These are phyloP conservation scores for Sechiopsis laciniata DNA, from an alignment of 306 rosid species.

Conservation along the genomic window DNA sequence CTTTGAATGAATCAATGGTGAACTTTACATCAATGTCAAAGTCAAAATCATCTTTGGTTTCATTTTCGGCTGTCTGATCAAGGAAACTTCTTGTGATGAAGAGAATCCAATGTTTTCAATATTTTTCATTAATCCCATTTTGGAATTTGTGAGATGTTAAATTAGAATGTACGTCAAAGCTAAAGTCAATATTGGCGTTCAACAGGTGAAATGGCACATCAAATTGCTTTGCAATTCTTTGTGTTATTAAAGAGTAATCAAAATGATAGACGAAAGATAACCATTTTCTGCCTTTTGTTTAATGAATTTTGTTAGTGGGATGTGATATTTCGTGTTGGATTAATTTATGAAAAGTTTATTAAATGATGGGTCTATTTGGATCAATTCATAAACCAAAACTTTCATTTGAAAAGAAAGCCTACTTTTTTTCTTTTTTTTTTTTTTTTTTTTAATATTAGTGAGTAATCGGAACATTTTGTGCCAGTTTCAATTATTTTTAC, in stretches of 20 bases:
- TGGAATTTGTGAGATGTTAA: not conserved
- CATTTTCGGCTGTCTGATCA: constrained; percentile 11
- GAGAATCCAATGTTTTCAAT: constrained; percentile 7
- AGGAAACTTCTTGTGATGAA: constrained; percentile 7
- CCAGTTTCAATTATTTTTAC: too few species aligned
- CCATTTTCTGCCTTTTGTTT: constrained; percentile 6
- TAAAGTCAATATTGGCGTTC: constrained; percentile 14
- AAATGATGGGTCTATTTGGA: not conserved
- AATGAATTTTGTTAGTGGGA: constrained; percentile 9
- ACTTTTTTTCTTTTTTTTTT: too few species aligned
- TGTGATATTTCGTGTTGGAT: constrained; percentile 7
- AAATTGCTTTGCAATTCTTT: not conserved
- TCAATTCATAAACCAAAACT: not conserved
- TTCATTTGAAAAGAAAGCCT: not conserved
- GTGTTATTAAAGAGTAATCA: not conserved
- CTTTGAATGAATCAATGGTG: constrained; percentile 3
- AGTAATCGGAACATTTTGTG: too few species aligned
- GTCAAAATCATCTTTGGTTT: constrained; percentile 1
- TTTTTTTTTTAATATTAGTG: too few species aligned
- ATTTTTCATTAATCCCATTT: not conserved
- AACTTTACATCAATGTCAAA: not conserved
- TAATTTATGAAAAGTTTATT: not conserved
- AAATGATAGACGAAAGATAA: not conserved
- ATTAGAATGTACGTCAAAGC: not conserved
- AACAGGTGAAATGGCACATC: constrained; percentile 23